These are phyloP conservation scores for Acmispon strigosus DNA, from an alignment of 306 rosid species.

Conservation along the genomic window DNA sequence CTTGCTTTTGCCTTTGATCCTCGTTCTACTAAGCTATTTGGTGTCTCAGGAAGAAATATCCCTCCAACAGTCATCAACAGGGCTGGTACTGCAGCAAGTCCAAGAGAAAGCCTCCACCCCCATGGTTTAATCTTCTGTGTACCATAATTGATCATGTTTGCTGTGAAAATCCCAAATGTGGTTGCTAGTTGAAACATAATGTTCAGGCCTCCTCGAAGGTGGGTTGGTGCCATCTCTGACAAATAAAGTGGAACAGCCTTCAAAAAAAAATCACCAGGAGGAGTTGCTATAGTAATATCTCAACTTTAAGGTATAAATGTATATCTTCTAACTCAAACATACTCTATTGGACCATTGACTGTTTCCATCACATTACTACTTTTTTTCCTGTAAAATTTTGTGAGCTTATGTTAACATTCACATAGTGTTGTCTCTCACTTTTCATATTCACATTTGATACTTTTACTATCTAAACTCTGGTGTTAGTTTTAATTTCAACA, in stretches of 20 bases:
- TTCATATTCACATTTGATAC: neutral
- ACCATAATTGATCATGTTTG: conserved; percentile 84
- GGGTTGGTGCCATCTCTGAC: conserved; percentile 94
- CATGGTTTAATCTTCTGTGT: conserved; percentile 66
- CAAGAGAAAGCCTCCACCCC: conserved; percentile 96
- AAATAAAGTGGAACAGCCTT: conserved; percentile 87
- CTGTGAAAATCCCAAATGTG: conserved; percentile 75
- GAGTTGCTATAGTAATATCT: neutral
- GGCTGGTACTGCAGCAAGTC: conserved; percentile 79
- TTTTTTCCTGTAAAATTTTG: conserved; percentile 9
- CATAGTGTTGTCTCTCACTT: neutral
- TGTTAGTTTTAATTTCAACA: neutral
- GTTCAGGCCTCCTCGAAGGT: conserved; percentile 83
- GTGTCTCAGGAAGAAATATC: conserved; percentile 75
- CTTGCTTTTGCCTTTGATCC: conserved; percentile 52
- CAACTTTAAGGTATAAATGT: conserved; percentile 2
- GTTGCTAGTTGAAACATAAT: conserved; percentile 96
- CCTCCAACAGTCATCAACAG: conserved; percentile 76
- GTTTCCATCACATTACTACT: conserved; percentile 14
- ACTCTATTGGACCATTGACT: neutral
- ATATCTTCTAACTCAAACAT: conserved; percentile 15
- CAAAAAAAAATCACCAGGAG: conserved; percentile 28
- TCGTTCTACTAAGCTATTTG: conserved; percentile 70
- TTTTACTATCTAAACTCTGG: neutral
- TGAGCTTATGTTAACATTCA: neutral